phyloP scores from a whole-genome alignment of 805 yeast species.

The Cephaloascus albidus region DNA sequence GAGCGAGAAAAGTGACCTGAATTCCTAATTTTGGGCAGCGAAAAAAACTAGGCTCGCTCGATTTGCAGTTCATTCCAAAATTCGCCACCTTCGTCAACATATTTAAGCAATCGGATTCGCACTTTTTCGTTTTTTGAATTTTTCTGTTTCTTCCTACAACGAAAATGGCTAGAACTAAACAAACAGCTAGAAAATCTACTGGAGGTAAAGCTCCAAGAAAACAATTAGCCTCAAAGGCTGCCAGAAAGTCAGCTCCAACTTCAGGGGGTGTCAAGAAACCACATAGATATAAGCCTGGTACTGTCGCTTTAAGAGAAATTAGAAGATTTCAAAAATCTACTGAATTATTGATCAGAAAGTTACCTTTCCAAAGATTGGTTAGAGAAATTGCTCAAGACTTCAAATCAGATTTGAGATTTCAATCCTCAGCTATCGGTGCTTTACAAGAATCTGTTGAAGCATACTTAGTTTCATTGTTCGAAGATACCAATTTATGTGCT shows the following conservation, averaged over 20 bases:
- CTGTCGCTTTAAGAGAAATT: conserved; percentile 39
- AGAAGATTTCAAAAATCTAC: conserved; percentile 39
- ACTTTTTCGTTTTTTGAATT: background rate
- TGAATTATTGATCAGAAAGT: conserved; percentile 36
- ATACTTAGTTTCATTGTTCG: conserved; percentile 35
- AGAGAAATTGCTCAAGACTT: conserved; percentile 39
- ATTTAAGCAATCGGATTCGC: background rate
- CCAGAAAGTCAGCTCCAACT: conserved; percentile 38
- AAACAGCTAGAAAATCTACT: conserved; percentile 38
- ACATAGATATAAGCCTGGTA: conserved; percentile 42
- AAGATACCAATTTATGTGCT: conserved; percentile 40
- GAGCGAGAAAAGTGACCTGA: too few species aligned
- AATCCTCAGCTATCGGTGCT: conserved; percentile 37
- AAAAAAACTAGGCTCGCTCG: too few species aligned
- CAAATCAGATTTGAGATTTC: conserved; percentile 38
- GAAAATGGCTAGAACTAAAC: conserved; percentile 36
- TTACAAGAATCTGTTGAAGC: conserved; percentile 39
- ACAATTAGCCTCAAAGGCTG: conserved; percentile 39
- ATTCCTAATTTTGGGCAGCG: too few species aligned
- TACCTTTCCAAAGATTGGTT: conserved; percentile 38
- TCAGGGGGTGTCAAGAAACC: conserved; percentile 40
- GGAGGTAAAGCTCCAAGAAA: conserved; percentile 42
- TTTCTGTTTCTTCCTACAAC: background rate
- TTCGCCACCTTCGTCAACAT: background rate
- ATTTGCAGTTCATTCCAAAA: too few species aligned